These are phyloP conservation scores for Neostapfia colusana DNA, from an alignment of 176 grass and related monocot species.

Conservation along the genomic window DNA sequence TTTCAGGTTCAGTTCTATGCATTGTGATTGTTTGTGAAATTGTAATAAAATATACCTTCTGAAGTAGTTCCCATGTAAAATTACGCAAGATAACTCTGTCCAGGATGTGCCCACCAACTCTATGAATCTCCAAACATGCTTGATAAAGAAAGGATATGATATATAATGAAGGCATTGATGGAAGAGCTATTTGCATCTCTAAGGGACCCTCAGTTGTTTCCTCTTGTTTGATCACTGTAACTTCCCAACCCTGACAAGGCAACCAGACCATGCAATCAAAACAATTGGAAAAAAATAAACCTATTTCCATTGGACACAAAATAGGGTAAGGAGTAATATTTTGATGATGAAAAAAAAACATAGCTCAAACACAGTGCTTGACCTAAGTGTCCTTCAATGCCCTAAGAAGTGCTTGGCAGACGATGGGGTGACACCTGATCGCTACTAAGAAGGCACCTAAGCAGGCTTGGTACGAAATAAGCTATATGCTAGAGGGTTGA, in stretches of 20 bases:
- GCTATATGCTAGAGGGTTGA: neutral
- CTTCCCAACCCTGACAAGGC: slow-evolving; percentile 86
- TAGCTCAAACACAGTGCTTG: neutral
- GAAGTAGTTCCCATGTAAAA: slow-evolving; percentile 80
- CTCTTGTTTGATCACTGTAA: slow-evolving; percentile 94
- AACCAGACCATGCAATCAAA: slow-evolving; percentile 37
- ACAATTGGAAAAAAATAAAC: neutral
- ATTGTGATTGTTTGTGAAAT: slow-evolving; percentile 25
- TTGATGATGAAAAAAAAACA: slow-evolving; percentile 21
- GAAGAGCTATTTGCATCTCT: slow-evolving; percentile 93
- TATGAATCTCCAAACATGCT: slow-evolving; percentile 96
- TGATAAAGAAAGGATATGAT: slow-evolving; percentile 91
- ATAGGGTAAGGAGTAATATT: neutral
- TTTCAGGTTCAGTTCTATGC: slow-evolving; percentile 22
- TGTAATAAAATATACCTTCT: slow-evolving; percentile 61
- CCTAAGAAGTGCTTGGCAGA: neutral
- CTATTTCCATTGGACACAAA: neutral
- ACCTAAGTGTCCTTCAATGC: neutral
- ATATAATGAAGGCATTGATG: slow-evolving; percentile 95
- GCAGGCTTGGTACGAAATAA: neutral
- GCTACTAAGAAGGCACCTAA: neutral
- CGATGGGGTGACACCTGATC: neutral
- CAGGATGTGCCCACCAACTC: slow-evolving; percentile 94
- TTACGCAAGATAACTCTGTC: slow-evolving; percentile 79
- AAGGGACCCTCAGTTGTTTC: slow-evolving; percentile 67